Percentiles rank a stretch among this genome's conserved stretches.
Conservation (phyloP, 768 basidiomycete genomes). For the Lactarius trivialis region DNA sequence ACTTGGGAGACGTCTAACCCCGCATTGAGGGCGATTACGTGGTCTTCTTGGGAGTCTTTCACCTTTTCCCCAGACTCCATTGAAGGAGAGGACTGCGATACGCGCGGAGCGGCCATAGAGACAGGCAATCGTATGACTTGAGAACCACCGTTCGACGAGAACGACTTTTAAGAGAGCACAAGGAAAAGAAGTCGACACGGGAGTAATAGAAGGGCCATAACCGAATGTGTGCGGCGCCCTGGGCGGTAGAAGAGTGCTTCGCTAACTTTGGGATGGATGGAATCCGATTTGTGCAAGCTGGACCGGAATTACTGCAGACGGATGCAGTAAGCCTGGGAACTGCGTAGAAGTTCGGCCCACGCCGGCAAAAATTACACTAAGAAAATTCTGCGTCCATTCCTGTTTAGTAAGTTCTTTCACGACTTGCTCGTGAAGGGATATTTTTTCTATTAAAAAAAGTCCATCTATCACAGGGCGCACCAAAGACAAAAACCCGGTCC, state of each 20-base stretch:
- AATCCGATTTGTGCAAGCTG: not conserved
- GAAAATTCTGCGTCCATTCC: too few relatives aligned
- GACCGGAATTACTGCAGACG: not conserved
- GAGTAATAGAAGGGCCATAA: not conserved
- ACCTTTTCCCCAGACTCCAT: not conserved
- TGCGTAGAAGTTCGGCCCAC: not conserved
- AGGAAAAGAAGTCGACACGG: not conserved
- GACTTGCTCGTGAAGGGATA: too few relatives aligned
- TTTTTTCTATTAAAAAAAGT: too few relatives aligned
- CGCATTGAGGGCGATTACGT: slow-evolving; percentile 31
- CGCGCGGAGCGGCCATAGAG: not conserved
- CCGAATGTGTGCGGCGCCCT: not conserved
- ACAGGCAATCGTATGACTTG: not conserved
- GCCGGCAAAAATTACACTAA: too few relatives aligned
- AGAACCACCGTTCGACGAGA: not conserved
- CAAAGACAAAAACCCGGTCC: not conserved
- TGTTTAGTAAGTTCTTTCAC: too few relatives aligned
- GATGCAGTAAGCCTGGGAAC: not conserved
- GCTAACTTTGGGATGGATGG: not conserved
- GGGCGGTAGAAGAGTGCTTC: not conserved
- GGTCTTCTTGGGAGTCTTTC: slow-evolving; percentile 21
- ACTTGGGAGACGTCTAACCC: slow-evolving; percentile 52
- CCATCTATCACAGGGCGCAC: not conserved
- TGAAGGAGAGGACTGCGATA: not conserved
- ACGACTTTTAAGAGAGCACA: not conserved